phyloP scores from a whole-genome alignment of 257 asterid species.

The Cinchona pubescens region DNA sequence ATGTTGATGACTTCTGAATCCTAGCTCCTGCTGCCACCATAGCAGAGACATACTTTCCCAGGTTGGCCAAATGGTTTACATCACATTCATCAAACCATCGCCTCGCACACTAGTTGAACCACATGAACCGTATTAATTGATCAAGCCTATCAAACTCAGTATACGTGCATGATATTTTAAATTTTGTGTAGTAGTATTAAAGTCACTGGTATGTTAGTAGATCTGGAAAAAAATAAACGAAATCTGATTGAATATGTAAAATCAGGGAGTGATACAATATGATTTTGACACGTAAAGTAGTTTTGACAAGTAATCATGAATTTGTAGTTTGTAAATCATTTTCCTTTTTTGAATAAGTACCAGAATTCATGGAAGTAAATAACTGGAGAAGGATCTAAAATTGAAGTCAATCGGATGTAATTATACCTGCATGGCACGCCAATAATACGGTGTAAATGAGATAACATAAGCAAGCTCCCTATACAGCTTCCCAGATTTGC shows the following conservation, averaged over 20 bases:
- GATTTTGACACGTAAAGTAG: too few species aligned
- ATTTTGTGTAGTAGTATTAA: neutral
- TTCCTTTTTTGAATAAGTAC: neutral
- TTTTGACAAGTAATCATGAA: too few species aligned
- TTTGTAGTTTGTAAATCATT: too few species aligned
- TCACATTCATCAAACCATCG: constrained; percentile 82
- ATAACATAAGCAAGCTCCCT: constrained; percentile 81
- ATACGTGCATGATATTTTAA: neutral
- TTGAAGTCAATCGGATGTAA: neutral
- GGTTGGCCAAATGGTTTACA: constrained; percentile 64
- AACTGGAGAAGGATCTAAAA: neutral
- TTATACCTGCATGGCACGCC: constrained; percentile 96
- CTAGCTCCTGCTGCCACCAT: constrained; percentile 99
- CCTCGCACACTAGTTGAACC: constrained; percentile 62
- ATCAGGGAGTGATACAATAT: too few species aligned
- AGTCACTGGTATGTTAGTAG: too few species aligned
- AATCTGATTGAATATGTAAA: too few species aligned
- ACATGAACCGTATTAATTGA: neutral
- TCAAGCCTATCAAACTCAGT: neutral
- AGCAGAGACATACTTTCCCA: constrained; percentile 94
- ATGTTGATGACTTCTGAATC: too few species aligned
- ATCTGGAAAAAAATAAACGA: too few species aligned
- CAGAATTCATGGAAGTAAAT: neutral
- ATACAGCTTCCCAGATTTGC: constrained; percentile 76
- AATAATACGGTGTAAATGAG: constrained; percentile 89